phyloP scores from a whole-genome alignment of 2,329 filamentous ascomycete species.

The Elsinoe batatas region DNA sequence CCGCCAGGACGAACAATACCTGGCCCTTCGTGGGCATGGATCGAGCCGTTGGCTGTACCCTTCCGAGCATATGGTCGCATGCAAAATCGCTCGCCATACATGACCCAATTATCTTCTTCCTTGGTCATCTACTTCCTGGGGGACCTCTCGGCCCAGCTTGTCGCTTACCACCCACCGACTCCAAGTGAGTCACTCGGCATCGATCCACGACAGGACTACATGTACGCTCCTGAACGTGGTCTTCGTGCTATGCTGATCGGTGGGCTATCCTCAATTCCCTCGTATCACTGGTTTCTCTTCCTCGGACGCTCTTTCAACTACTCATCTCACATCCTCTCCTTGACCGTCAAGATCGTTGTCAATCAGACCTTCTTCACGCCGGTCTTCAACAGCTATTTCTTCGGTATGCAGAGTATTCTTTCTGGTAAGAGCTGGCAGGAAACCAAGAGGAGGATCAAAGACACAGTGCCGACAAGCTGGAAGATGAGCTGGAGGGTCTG shows the following conservation, averaged over 20 bases:
- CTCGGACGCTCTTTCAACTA: conserved; percentile 79
- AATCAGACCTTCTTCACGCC: conserved; percentile 78
- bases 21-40: conserved; percentile 37
- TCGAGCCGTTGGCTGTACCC: conserved; percentile 36
- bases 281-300: conserved; percentile 76
- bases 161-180: conserved; percentile 28
- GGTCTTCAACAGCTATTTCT: conserved; percentile 43
- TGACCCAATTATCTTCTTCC: conserved; percentile 68
- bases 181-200: background rate
- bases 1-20: conserved; percentile 26
- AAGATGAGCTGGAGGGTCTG: conserved; percentile 77
- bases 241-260: conserved; percentile 65
- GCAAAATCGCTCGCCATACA: conserved; percentile 62
- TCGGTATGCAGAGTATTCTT: conserved; percentile 41
- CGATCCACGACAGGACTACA: conserved; percentile 22
- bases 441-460: conserved; percentile 58
- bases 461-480: conserved; percentile 67
- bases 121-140: conserved; percentile 70
- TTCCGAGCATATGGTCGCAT: conserved; percentile 55
- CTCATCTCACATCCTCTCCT: conserved; percentile 57
- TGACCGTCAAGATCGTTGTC: conserved; percentile 66
- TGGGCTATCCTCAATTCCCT: conserved; percentile 61
- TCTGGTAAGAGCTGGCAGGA: conserved; percentile 54
- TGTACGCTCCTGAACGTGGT: conserved; percentile 62
- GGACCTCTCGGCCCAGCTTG: conserved; percentile 66